Evolutionary conservation across 1,284 basidiomycete species (phyloP), one percentile per base, ranked within the genome.

Genomic region (Volvariella volvacea): DNA sequence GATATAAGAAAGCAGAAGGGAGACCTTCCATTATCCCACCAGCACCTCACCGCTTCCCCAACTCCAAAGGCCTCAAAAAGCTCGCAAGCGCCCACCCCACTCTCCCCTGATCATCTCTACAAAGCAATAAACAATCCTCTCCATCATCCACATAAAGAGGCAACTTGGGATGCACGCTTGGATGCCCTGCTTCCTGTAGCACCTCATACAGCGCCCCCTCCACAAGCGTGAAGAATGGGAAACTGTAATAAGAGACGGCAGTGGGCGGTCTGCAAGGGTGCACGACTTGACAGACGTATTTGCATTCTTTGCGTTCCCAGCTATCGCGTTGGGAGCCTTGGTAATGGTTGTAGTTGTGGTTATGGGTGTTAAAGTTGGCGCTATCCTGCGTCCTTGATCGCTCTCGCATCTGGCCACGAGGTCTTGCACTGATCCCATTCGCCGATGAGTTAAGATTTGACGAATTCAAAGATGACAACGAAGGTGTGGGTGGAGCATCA

Each of bases 11-110:
- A 28, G 12, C 6, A 28, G 25, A 28, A 12, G 12, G 6, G 12
- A 28, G 12, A n/a, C n/a, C n/a, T n/a, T n/a, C n/a, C n/a, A n/a
- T n/a, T n/a, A n/a, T n/a, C n/a, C 25, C 25, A 28, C 25, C 12
- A 28, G 6, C 25, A 12, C 34, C 34, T 36, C n/a, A 15, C 34
- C 6, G 6, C n/a, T 15, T 19, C 6, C 25, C 43, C 12, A 59
- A 41, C 20, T 68, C 68, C 49, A 78, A 55, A 10, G 85, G 85
- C 22, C 82, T 68, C 56, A 89, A 62, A 60, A 88, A 89, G 59
- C 86, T 88, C 22, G 87, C 86, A 48, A 89, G 59, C 1, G 79
- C 80, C 84, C 87, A 88, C 0, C 86, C 86, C n/a, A 87, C 68
- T 4, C 73, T 66, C 6, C 76, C 73, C 4, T 53, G 44, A 31